Base-by-base conservation (phyloP, 164 flowering plant species). In the Malania oleifera region DNA sequence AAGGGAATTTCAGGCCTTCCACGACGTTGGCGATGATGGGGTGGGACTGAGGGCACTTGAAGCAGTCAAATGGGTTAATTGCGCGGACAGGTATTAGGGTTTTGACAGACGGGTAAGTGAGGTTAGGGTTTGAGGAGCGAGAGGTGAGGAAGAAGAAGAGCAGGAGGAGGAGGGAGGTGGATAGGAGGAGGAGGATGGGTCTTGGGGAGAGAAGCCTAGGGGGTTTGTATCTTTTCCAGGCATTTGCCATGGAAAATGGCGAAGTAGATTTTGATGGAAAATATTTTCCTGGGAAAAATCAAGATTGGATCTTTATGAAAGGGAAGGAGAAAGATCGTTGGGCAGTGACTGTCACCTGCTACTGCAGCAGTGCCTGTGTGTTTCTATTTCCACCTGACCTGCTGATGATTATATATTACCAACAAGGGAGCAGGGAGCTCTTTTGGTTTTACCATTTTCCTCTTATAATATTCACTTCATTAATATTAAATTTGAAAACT, bases 1-100 rank as follows among this genome's bases (percentile, higher is more conserved):
- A 93, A 0, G 97, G 97, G 75, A 66, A 68, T 9, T 71, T 69
- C 29, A 93, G 65, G 40, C 96, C 93, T 68, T 93, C 99, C 24
- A 93, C 99, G 19, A 73, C 17, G 73, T 80, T 91, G 54, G 99
- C 99, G 39, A 95, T 73, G 1, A 95, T 79, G 23, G 97, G 99
- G 74, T 86, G 73, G 35, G 96, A 62, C 57, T 89, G 97, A 1
- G 89, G 88, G 51, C 74, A 74, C 41, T 64, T 72, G 48, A 54
- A 58, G 82, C 99, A 91, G 43, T 95, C 79, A 52, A 85, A 95
- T 3, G 97, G 93, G n/a, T 66, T 61, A 52, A 88, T 70, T 13
- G 78, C 35, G 39, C 29, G 49, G 28, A 45, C 29, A 0, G 67
- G 56, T 19, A 43, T 27, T 25, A 34, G 73, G 68, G 54, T 37